Percentiles rank a stretch among this genome's conserved stretches.
These are phyloP conservation scores for Suhomyces choctaworum DNA, from an alignment of 1,139 yeast species.

Conservation along the genomic window DNA sequence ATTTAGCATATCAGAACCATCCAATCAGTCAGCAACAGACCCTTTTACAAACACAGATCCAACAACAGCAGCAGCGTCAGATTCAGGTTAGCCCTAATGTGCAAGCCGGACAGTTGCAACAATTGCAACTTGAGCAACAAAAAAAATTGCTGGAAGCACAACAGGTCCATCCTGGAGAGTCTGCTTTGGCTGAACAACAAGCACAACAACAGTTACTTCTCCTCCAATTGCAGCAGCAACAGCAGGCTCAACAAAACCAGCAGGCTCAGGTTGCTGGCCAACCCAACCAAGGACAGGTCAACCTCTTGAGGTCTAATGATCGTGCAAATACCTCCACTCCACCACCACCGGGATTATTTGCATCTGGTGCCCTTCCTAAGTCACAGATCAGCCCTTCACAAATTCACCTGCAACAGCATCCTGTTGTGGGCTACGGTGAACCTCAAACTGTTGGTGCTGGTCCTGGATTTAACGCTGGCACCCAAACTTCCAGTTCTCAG, in stretches of 20 bases:
- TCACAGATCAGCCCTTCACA: conserved; percentile 16
- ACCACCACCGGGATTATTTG: conserved; percentile 47
- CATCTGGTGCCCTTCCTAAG: conserved; percentile 21
- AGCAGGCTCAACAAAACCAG: conserved; percentile 14
- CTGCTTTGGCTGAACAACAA: conserved; percentile 19
- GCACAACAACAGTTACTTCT: conserved; percentile 20
- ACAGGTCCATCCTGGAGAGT: conserved; percentile 20
- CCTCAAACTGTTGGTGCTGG: conserved; percentile 16
- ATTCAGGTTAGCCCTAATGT: conserved; percentile 19
- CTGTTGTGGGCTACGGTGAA: conserved; percentile 10
- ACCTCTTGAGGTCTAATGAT: conserved; percentile 34
- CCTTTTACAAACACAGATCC: conserved; percentile 27
- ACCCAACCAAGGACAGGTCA: conserved; percentile 25
- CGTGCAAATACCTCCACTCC: conserved; percentile 41
- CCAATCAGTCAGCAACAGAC: conserved; percentile 45
- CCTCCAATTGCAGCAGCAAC: conserved; percentile 18
- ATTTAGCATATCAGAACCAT: conserved; percentile 50
- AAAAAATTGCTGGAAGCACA: conserved; percentile 26
- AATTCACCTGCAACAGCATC: conserved; percentile 14
- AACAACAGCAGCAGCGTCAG: conserved; percentile 21
- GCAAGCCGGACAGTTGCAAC: conserved; percentile 28
- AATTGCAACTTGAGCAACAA: conserved; percentile 31
- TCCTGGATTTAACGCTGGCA: conserved; percentile 8
- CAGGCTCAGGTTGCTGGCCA: conserved; percentile 16
- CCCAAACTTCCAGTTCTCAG: conserved; percentile 57